Evolutionary conservation across 2,329 filamentous ascomycete species (phyloP).

Genomic region (Paracoccidioides lutzii): DNA sequence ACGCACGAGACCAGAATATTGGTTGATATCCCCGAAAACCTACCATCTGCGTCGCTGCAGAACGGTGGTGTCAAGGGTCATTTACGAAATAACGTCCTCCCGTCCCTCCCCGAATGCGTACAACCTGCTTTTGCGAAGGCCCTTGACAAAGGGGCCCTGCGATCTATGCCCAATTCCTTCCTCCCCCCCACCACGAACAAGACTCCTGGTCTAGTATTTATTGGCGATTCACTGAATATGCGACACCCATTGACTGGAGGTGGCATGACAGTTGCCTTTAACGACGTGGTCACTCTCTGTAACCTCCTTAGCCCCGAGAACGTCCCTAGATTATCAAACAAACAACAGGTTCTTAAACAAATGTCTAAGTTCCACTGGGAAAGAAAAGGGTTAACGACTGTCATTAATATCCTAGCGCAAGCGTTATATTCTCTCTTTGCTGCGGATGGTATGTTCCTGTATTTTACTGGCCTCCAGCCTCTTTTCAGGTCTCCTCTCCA

Average conservation of each 20-base stretch:
- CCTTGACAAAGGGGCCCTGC: constrained; percentile 63
- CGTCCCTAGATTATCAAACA: constrained; percentile 58
- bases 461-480: neutral
- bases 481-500: constrained; percentile 4
- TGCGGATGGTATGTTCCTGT: constrained; percentile 46
- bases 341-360: constrained; percentile 50
- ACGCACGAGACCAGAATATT: constrained; percentile 84
- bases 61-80: constrained; percentile 77
- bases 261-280: constrained; percentile 95
- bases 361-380: constrained; percentile 74
- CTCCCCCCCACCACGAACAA: constrained; percentile 66
- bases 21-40: constrained; percentile 70
- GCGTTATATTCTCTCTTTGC: constrained; percentile 87
- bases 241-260: constrained; percentile 94
- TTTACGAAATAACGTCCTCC: constrained; percentile 65
- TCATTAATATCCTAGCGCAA: constrained; percentile 96
- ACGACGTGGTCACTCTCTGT: constrained; percentile 70
- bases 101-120: constrained; percentile 58
- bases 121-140: constrained; percentile 63
- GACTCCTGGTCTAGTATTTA: constrained; percentile 59
- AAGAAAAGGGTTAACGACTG: constrained; percentile 66
- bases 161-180: constrained; percentile 93
- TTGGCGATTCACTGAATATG: constrained; percentile 98
- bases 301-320: constrained; percentile 56
- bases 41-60: constrained; percentile 57